Base-by-base conservation (phyloP, 2,329 filamentous ascomycete genomes). In the Arachnomyces sp. region DNA sequence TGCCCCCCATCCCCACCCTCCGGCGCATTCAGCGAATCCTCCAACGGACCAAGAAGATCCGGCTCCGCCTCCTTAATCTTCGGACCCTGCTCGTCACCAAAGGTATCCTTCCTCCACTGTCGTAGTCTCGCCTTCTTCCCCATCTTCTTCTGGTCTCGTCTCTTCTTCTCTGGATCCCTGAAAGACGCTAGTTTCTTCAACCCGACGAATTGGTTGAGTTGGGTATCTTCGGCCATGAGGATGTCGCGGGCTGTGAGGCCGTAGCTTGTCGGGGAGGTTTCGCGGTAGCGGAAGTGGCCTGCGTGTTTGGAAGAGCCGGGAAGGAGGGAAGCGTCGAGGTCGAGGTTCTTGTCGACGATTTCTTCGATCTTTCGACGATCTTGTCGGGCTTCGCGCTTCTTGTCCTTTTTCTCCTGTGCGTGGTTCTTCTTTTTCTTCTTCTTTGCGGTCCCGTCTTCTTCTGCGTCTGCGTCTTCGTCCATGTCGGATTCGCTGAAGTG, bases 111-210 rank as follows among this genome's bases (percentile, higher is more conserved):
- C 35, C 79, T 78, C 92, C 92, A 98, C 66, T 95, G 77, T 56
- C 88, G 73, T 45, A 98, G 70, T 14, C 90, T 75, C 6, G 85
- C 86, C 69, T 96, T 96, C 76, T 96, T 98, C 49, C 86, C 84
- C 20, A 96, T 73, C 53, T 77, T 76, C 72, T 94, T 94, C 67
- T 81, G 79, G 58, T 98, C 92, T 54, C 82, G 84, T 50, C 76
- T 74, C 73, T 96, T 96, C 74, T 93, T 92, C 54, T 89, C 84
- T 2, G 73, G 70, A 58, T 95, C 89, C 42, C 92, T 77, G 70
- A 92, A 98, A 4, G 84, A 73, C 3, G 90, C 89, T 44, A 95
- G 76, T 68, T 95, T 96, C 74, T 98, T 98, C 55, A 98, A 70
- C 5, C 92, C 90, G 4, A 82, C 90, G 57, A 83, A 98, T 49